phyloP scores from a whole-genome alignment of 305 asterid genomes.

The Fraxinus velutina region DNA sequence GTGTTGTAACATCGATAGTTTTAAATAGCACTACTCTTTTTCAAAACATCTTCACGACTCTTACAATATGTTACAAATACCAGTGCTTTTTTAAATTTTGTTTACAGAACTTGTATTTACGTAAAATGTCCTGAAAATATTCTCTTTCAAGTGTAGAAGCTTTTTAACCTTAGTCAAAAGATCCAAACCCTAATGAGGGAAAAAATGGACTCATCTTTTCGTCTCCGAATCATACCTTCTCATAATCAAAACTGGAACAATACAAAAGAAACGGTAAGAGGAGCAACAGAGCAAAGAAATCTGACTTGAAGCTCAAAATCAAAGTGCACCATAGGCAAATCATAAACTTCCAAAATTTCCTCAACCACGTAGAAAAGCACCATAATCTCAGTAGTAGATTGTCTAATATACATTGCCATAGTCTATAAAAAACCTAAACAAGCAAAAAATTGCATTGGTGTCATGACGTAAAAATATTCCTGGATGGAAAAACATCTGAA shows the following conservation, averaged over 20 bases:
- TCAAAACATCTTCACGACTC: neutral
- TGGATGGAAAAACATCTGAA: conserved; percentile 19
- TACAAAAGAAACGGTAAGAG: neutral
- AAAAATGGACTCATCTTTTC: neutral
- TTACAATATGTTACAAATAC: neutral
- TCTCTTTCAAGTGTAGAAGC: neutral
- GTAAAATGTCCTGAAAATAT: neutral
- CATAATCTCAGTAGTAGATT: conserved; percentile 23
- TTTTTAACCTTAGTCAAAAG: neutral
- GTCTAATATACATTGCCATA: conserved; percentile 33
- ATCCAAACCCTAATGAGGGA: neutral
- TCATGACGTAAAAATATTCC: conserved; percentile 17
- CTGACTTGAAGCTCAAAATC: neutral
- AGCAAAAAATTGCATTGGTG: conserved; percentile 24
- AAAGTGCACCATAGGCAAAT: neutral
- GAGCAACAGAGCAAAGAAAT: neutral
- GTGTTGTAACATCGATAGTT: too few species aligned
- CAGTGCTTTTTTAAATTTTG: neutral
- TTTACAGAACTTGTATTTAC: neutral
- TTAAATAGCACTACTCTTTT: neutral
- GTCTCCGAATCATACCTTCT: neutral
- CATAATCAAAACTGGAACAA: neutral
- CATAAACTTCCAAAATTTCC: conserved; percentile 24
- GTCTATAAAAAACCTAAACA: conserved; percentile 28
- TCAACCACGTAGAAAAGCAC: conserved; percentile 24